Evolutionary conservation across 2,329 filamentous ascomycete species (phyloP).

Genomic region (Microcera coccophila): DNA sequence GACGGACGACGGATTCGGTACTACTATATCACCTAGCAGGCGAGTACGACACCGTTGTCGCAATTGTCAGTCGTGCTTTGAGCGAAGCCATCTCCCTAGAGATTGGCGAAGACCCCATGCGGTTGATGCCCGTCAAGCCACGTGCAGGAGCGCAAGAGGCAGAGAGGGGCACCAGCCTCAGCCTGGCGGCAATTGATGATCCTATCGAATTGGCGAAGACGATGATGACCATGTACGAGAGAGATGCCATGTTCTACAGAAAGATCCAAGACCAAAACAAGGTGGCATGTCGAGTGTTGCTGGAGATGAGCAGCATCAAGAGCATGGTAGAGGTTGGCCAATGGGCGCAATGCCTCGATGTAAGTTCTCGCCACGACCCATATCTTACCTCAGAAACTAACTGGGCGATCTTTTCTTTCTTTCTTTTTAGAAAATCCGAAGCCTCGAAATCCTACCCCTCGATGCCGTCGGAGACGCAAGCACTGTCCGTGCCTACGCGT

Average conservation of each 20-base stretch:
- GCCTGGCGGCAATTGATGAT: conserved; percentile 57
- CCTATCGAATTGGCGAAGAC: conserved; percentile 56
- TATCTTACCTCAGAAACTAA: conserved; percentile 12
- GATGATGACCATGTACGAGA: conserved; percentile 62
- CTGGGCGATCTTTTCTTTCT: too few species aligned
- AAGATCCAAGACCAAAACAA: conserved; percentile 56
- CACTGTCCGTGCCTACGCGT: conserved; percentile 73
- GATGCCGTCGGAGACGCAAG: conserved; percentile 70
- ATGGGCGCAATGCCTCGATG: conserved; percentile 57
- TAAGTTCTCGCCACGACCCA: conserved; percentile 37
- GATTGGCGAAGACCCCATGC: conserved; percentile 74
- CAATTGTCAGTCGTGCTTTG: conserved; percentile 82
- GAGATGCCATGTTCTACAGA: conserved; percentile 57
- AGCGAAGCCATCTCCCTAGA: conserved; percentile 86
- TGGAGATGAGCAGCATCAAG: conserved; percentile 62
- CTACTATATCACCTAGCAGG: conserved; percentile 90
- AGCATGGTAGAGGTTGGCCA: conserved; percentile 49
- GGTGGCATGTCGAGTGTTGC: conserved; percentile 52
- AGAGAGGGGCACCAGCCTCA: conserved; percentile 53
- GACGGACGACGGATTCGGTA: conserved; percentile 88
- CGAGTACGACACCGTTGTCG: conserved; percentile 91
- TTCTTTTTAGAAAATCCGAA: conserved; percentile 72
- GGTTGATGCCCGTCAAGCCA: conserved; percentile 75
- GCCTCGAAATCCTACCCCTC: conserved; percentile 75
- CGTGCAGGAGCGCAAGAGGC: conserved; percentile 45